Evolutionary conservation across 2,329 filamentous ascomycete species (phyloP).

Genomic region (Sarocladium oryzae): DNA sequence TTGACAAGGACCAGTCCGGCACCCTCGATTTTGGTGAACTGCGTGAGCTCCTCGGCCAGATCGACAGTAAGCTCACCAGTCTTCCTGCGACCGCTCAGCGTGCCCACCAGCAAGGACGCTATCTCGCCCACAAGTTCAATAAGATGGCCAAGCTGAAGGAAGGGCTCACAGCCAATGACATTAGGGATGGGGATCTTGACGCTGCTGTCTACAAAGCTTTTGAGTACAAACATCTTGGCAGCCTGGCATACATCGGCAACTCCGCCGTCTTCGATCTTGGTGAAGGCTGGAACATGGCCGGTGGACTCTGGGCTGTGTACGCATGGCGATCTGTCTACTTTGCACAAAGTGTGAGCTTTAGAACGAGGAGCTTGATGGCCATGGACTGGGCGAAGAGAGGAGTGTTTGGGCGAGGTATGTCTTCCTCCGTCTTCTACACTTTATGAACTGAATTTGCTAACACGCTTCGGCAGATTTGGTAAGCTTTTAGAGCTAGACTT

Average conservation of each 20-base stretch:
- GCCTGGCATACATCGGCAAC: conserved; percentile 91
- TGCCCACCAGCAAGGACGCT: conserved; percentile 90
- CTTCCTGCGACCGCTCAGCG: conserved; percentile 93
- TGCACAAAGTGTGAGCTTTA: conserved; percentile 89
- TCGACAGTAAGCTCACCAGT: conserved; percentile 90
- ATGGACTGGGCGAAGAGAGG: conserved; percentile 99
- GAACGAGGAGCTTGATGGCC: conserved; percentile 80
- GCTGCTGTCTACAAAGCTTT: conserved; percentile 91
- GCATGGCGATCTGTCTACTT: conserved; percentile 96
- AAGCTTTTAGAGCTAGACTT: conserved; percentile 34
- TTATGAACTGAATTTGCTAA: conserved; percentile 7
- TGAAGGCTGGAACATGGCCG: conserved; percentile 68
- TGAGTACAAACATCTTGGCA: conserved; percentile 87
- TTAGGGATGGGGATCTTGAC: conserved; percentile 84
- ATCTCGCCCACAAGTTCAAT: conserved; percentile 90
- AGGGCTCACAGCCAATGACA: conserved; percentile 70
- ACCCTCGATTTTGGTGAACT: conserved; percentile 93
- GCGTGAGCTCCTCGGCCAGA: conserved; percentile 78
- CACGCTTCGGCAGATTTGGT: conserved; percentile 37
- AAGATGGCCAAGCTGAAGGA: conserved; percentile 74
- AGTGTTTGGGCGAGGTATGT: conserved; percentile 87
- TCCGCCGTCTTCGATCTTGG: conserved; percentile 89
- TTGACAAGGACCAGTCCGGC: conserved; percentile 88
- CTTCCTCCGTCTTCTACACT: not conserved
- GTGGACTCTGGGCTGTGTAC: conserved; percentile 88